Conservation (phyloP, 306 rosid genomes). For the Quillaja saponaria region DNA sequence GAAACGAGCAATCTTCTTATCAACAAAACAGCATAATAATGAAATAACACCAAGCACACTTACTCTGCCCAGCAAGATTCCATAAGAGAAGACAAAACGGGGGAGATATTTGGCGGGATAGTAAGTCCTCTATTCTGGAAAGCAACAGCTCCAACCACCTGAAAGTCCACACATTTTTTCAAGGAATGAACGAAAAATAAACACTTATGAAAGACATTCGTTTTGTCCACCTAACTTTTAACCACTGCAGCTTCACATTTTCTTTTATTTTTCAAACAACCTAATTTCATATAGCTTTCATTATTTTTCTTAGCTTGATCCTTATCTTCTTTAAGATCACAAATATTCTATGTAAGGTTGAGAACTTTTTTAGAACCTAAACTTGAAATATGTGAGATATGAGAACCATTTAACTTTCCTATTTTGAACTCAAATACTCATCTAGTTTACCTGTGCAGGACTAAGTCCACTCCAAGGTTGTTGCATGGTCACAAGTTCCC, state of each 20-base stretch:
- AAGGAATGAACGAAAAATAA: background rate
- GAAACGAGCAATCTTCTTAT: background rate
- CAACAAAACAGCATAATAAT: conserved; percentile 4
- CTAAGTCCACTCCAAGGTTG: conserved; percentile 95
- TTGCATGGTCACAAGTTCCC: conserved; percentile 92
- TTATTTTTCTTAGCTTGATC: too few relatives aligned
- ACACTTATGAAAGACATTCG: too few relatives aligned
- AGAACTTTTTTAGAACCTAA: too few relatives aligned
- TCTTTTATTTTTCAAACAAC: too few relatives aligned
- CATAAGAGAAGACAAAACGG: conserved; percentile 73
- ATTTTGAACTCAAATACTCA: conserved; percentile 22
- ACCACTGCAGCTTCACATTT: background rate
- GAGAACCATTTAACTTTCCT: background rate
- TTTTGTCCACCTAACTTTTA: too few relatives aligned
- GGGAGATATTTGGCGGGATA: conserved; percentile 73
- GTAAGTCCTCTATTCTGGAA: conserved; percentile 86
- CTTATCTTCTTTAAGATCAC: too few relatives aligned
- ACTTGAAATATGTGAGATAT: background rate
- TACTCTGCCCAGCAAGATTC: conserved; percentile 99
- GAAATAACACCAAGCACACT: conserved; percentile 40
- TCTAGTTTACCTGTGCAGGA: conserved; percentile 74
- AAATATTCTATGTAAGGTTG: too few relatives aligned
- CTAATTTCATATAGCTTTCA: too few relatives aligned
- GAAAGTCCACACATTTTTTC: conserved; percentile 25
- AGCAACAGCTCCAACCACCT: conserved; percentile 99